Base-by-base conservation (phyloP, 768 basidiomycete genomes). In the Serpula lacrymans region DNA sequence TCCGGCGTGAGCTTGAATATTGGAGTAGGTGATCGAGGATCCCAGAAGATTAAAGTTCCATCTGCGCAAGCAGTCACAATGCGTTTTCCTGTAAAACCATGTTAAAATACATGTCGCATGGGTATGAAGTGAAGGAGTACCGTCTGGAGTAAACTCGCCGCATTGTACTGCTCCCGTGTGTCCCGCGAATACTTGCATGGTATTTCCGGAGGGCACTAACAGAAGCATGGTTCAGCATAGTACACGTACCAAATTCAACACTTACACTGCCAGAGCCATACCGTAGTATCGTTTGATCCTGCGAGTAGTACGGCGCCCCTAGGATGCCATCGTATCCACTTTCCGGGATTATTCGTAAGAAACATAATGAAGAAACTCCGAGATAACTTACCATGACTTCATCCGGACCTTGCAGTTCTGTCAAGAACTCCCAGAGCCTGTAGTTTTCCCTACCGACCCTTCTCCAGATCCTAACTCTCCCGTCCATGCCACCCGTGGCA, bases 321-420 rank as follows among this genome's bases (percentile, higher is more conserved):
- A 1, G 96, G 96, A 70, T 99, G 96, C 95, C 95, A 99, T 67
- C 80, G 73, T 36, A 98, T 56, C 76, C 90, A 97, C 94, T 97
- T 42, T 14, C 44, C 5, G 41, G 24, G 17, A 24, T n/a, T n/a
- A 9, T 39, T 51, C 34, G 42, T 48, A 36, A n/a, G 29, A 31
- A 8, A 30, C 23, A 33, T 28, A 23, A 43, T 5, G 34, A 13
- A 34, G 23, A 26, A 13, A 12, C n/a, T 21, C 27, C n/a, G 13
- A 42, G 42, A 48, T 32, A 13, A 67, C 82, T 47, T 55, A 95
- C 95, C 75, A 84, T 87, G 48, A 97, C 85, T 70, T 99, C 96
- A 64, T 96, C 93, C 6, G 91, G 89, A 2, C 95, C 95, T 51
- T 92, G 85, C 25, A 99, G 67, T 56, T 88, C 88, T 5, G 88